Evolutionary conservation across 108 stramenopile genomes (phyloP).

Genomic region (Conticribra weissflogii): DNA sequence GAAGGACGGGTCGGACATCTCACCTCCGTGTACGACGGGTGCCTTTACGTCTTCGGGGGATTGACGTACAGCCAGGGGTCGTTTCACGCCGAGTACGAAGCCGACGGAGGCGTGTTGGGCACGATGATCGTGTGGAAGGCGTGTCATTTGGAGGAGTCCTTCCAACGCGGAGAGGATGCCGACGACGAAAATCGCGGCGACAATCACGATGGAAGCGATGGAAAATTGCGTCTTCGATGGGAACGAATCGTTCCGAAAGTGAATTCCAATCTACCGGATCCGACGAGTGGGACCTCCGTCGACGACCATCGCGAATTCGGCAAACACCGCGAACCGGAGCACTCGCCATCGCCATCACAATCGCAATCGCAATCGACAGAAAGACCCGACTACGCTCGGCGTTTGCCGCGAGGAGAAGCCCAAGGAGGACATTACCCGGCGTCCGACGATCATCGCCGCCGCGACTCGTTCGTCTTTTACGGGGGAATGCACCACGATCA

Average conservation of each 20-base stretch:
- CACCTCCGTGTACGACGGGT: constrained; percentile 32
- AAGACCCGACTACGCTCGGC: background rate
- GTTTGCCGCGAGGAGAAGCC: constrained; percentile 40
- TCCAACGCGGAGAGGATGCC: background rate
- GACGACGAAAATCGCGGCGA: constrained; percentile 19
- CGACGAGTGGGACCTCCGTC: too few species aligned
- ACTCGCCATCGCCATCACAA: too few species aligned
- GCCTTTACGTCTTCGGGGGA: constrained; percentile 53
- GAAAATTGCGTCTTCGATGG: background rate
- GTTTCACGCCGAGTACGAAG: constrained; percentile 36
- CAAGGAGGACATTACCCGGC: constrained; percentile 42
- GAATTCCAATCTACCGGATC: background rate
- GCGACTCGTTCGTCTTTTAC: constrained; percentile 38
- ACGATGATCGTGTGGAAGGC: constrained; percentile 38
- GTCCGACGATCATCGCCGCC: background rate
- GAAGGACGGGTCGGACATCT: constrained; percentile 47
- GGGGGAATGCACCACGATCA: constrained; percentile 35
- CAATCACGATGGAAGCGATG: constrained; percentile 1
- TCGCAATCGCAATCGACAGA: too few species aligned
- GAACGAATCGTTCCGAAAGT: background rate
- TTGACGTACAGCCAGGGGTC: constrained; percentile 27
- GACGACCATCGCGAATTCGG: too few species aligned
- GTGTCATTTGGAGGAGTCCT: constrained; percentile 24
- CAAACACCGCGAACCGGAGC: too few species aligned
- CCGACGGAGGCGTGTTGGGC: background rate